Conservation (phyloP, 805 yeast species). For the Millerozyma acaciae region DNA sequence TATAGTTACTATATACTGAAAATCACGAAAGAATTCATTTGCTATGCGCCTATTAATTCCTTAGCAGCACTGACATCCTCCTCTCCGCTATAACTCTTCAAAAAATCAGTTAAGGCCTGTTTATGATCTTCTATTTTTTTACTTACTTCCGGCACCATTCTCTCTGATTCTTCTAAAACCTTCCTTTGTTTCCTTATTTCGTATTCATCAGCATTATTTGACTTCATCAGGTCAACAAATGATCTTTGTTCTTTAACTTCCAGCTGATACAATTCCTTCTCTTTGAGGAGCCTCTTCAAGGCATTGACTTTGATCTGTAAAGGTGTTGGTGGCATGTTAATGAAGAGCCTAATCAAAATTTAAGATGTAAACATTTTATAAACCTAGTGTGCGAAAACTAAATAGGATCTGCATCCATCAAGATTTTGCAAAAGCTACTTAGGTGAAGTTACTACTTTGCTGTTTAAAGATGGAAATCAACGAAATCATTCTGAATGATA, state of each 20-base stretch:
- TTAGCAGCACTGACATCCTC: conserved; percentile 30
- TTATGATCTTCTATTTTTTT: conserved; percentile 17
- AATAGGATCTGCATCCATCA: too few species aligned
- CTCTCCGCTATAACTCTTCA: conserved; percentile 32
- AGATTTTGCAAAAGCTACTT: too few species aligned
- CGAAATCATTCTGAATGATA: background rate
- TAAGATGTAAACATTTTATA: too few species aligned
- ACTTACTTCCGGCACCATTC: conserved; percentile 31
- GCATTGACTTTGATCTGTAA: conserved; percentile 71
- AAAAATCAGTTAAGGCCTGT: conserved; percentile 31
- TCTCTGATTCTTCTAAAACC: conserved; percentile 34
- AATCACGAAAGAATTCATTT: background rate
- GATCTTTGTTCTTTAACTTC: conserved; percentile 55
- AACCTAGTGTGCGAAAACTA: too few species aligned
- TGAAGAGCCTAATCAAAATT: too few species aligned
- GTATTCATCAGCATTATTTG: conserved; percentile 53
- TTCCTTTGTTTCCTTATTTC: conserved; percentile 52
- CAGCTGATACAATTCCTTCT: conserved; percentile 54
- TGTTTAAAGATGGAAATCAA: background rate
- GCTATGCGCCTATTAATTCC: conserved; percentile 11
- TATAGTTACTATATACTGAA: conserved; percentile 1
- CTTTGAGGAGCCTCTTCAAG: conserved; percentile 63
- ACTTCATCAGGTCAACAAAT: conserved; percentile 45
- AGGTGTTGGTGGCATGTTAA: conserved; percentile 61
- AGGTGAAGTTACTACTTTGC: too few species aligned